These are phyloP conservation scores for Fusarium poae DNA, from an alignment of 2,329 filamentous ascomycete species.

Conservation along the genomic window DNA sequence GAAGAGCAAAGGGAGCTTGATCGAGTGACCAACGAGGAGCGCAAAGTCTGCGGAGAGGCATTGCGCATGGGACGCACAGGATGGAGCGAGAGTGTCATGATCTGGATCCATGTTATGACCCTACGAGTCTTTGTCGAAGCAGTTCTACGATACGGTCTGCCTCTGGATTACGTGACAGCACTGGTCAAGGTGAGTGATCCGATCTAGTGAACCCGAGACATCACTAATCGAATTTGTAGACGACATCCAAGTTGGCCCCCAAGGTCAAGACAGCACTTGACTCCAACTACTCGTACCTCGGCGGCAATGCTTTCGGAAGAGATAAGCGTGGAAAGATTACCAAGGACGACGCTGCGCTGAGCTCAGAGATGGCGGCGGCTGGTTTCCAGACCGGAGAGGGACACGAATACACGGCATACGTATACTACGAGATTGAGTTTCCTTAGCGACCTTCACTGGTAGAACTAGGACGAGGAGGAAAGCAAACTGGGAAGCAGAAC, in stretches of 20 bases:
- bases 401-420: conserved; percentile 92
- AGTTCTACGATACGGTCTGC: conserved; percentile 94
- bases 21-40: conserved; percentile 83
- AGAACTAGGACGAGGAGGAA: conserved; percentile 6
- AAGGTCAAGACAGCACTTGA: conserved; percentile 86
- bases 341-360: conserved; percentile 85
- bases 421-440: conserved; percentile 96
- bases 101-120: conserved; percentile 92
- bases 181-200: conserved; percentile 81
- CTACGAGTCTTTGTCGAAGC: conserved; percentile 97
- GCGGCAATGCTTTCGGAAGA: conserved; percentile 90
- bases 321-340: conserved; percentile 94
- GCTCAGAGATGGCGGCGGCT: conserved; percentile 86
- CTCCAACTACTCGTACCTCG: conserved; percentile 87
- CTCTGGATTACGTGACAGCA: conserved; percentile 87
- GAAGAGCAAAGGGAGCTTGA: conserved; percentile 90
- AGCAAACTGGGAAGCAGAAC: conserved; percentile 11
- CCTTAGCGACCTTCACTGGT: conserved; percentile 51
- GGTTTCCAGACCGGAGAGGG: conserved; percentile 76
- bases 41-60: conserved; percentile 93
- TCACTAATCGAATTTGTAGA: conserved; percentile 64
- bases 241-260: conserved; percentile 82
- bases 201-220: background rate
- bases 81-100: conserved; percentile 96
- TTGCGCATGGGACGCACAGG: conserved; percentile 88